These are phyloP conservation scores for Cryptosporidium muris DNA, from an alignment of 169 alveolate species.

Conservation along the genomic window DNA sequence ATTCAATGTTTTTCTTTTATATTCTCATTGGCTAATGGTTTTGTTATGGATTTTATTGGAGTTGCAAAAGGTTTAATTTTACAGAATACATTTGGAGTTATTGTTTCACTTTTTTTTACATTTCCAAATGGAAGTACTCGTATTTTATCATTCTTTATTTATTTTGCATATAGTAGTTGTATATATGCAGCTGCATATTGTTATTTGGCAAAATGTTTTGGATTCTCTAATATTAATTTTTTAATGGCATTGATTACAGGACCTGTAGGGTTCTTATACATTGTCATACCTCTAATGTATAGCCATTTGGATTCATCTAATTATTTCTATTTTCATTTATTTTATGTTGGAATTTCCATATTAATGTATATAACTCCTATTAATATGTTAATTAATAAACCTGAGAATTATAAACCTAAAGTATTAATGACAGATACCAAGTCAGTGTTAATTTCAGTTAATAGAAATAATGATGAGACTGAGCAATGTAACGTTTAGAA, in stretches of 20 bases:
- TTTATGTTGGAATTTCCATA: conserved; percentile 31
- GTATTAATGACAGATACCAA: neutral
- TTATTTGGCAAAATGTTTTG: conserved; percentile 65
- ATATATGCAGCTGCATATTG: conserved; percentile 65
- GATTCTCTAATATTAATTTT: conserved; percentile 62
- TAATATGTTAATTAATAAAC: conserved; percentile 26
- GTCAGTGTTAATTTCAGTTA: neutral
- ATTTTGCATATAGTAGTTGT: conserved; percentile 49
- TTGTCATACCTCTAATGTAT: conserved; percentile 56
- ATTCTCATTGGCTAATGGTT: conserved; percentile 57
- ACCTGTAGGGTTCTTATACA: conserved; percentile 57
- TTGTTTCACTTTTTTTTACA: conserved; percentile 39
- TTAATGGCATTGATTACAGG: conserved; percentile 67
- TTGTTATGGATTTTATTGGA: conserved; percentile 63
- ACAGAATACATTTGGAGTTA: conserved; percentile 50
- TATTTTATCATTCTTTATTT: conserved; percentile 29
- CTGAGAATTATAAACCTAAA: neutral
- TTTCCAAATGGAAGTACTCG: conserved; percentile 1
- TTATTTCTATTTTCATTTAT: conserved; percentile 54
- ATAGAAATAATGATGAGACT: too few relatives aligned
- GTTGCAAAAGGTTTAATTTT: conserved; percentile 44
- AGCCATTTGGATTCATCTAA: conserved; percentile 39
- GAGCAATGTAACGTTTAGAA: too few relatives aligned
- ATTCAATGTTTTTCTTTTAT: conserved; percentile 55
- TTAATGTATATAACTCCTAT: conserved; percentile 59